Conservation (phyloP, 1,139 yeast genomes). For the Hyphopichia fennica region DNA sequence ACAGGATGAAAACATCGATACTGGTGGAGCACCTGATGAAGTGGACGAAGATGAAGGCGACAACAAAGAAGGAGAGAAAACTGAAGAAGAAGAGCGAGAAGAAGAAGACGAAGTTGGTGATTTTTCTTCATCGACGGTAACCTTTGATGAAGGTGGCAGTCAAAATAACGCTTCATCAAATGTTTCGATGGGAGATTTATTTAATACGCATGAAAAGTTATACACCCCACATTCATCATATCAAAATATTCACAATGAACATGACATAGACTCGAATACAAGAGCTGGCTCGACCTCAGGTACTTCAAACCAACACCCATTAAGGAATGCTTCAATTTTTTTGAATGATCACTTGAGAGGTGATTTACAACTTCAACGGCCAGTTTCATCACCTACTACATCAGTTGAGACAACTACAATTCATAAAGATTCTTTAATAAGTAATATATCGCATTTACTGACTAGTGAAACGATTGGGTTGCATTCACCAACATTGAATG, state of each 20-base stretch:
- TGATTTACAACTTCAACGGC: conserved; percentile 17
- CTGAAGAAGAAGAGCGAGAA: neutral
- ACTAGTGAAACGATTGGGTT: neutral
- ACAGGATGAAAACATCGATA: conserved; percentile 7
- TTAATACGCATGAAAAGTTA: conserved; percentile 35
- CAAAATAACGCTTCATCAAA: conserved; percentile 6
- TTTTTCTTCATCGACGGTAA: neutral
- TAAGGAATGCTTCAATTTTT: conserved; percentile 7
- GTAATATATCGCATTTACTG: neutral
- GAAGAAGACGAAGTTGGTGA: conserved; percentile 1
- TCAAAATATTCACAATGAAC: neutral
- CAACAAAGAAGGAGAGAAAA: too few species aligned
- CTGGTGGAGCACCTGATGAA: conserved; percentile 1
- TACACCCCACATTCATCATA: conserved; percentile 14
- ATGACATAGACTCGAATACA: neutral
- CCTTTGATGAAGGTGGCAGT: conserved; percentile 1
- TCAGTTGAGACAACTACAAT: conserved; percentile 23
- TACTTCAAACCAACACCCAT: neutral
- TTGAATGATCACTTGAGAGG: conserved; percentile 16
- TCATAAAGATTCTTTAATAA: conserved; percentile 13
- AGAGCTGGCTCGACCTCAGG: too few species aligned
- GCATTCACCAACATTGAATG: neutral
- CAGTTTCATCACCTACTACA: conserved; percentile 24
- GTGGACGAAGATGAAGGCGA: neutral
- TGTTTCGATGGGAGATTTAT: conserved; percentile 27